A percentile compares a stretch with the other conserved stretches of the same genome.
Conservation (phyloP, 2,329 filamentous ascomycete species). For the Xylariaceae sp. region DNA sequence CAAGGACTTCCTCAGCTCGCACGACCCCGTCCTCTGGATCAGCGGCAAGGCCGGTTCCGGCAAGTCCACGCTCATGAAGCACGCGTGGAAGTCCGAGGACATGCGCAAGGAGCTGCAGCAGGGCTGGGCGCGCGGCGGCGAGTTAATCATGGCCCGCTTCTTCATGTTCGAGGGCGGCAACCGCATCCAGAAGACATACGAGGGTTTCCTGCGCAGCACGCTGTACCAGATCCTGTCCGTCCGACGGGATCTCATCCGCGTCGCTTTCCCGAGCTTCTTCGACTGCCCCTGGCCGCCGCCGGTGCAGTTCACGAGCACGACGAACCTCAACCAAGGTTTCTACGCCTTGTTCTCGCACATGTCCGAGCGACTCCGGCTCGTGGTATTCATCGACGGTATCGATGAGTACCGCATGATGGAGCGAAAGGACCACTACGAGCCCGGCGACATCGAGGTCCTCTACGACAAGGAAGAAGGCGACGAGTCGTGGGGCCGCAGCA, state of each 20-base stretch:
- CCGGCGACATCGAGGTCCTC: constrained; percentile 26
- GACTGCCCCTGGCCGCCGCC: constrained; percentile 30
- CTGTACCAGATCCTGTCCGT: constrained; percentile 34
- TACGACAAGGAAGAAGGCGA: constrained; percentile 29
- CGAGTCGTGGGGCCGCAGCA: constrained; percentile 30
- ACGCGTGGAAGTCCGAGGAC: constrained; percentile 30
- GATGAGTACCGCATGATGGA: constrained; percentile 33
- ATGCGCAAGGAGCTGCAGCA: constrained; percentile 27
- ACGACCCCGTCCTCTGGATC: constrained; percentile 34
- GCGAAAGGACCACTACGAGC: constrained; percentile 31
- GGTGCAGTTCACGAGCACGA: constrained; percentile 28
- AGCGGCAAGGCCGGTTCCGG: constrained; percentile 43
- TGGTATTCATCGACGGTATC: constrained; percentile 30
- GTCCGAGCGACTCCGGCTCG: constrained; percentile 26
- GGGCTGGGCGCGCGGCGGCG: constrained; percentile 32
- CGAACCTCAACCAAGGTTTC: constrained; percentile 30
- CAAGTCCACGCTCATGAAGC: constrained; percentile 45
- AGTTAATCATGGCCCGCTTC: constrained; percentile 32
- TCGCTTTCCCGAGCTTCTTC: constrained; percentile 31
- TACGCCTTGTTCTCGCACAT: constrained; percentile 31
- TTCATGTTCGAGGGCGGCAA: constrained; percentile 41
- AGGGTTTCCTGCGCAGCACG: constrained; percentile 36
- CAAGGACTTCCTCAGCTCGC: constrained; percentile 20
- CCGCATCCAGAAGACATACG: constrained; percentile 36
- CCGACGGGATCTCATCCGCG: constrained; percentile 30